Evolutionary conservation across 2,329 filamentous ascomycete genomes (phyloP), one percentile per base, ranked within the genome.

Genomic region (Talaromyces marneffei): DNA sequence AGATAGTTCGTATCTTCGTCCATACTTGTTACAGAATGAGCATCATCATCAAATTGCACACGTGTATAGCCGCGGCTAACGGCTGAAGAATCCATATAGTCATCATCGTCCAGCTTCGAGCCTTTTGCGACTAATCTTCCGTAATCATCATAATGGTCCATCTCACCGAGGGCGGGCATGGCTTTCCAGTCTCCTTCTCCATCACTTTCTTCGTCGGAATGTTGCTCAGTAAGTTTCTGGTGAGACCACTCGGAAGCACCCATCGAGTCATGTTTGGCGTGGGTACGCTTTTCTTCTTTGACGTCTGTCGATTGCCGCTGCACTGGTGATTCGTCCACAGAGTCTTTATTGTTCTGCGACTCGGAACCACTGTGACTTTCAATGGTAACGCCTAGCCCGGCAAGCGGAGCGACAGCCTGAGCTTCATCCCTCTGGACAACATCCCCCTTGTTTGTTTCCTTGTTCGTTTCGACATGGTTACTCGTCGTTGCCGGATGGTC

Each of bases 1-100:
- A 99, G 82, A 73, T 99, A 99, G 60, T 92, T 87, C 0, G 94
- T 99, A 70, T 97, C 93, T 62, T 99, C 94, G 72, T 99, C 94
- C 86, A 99, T 86, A 77, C 93, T 97, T 3, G 92, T 99, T 54
- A 89, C 89, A 29, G 92, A 97, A 72, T 96, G 86, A 14, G 88
- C 92, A 75, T 99, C 94, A 65, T 99, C 94, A 68, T 99, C 94
- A 68, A 96, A 83, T 65, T 95, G 85, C n/a, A 99, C 91, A 54
- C 92, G 85, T 0, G 94, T 99, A 74, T 99, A 99, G 4, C 94
- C 94, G 75, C 92, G 97, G 40, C 92, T 92, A 8, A 93, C 93
- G 29, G 92, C 92, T 25, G 93, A 92, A 0, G 96, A 82, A 14
- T 88, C 88, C 23, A 81, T 84, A 69, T 96, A 96, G 59, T 88